Evolutionary conservation across 805 yeast species (phyloP).

Genomic region (Trichomonascus vanleenenianus): DNA sequence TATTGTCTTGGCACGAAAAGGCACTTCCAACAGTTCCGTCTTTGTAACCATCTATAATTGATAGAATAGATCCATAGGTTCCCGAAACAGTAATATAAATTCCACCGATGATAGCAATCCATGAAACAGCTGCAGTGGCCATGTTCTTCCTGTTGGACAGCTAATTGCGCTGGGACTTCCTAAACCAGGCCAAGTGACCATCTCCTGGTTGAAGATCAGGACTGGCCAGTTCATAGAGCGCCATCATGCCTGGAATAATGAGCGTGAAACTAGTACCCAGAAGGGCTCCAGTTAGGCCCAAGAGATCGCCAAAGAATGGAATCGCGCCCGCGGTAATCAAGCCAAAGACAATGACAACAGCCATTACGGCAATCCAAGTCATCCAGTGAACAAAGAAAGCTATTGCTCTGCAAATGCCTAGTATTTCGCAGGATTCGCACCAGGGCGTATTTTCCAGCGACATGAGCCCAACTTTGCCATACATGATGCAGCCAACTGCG

Average conservation of each 20-base stretch:
- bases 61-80: slow-evolving; percentile 1
- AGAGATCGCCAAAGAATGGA: slow-evolving; percentile 5
- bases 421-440: slow-evolving; percentile 5
- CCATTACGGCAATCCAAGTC: slow-evolving; percentile 2
- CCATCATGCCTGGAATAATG: slow-evolving; percentile 3
- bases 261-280: slow-evolving; percentile 6
- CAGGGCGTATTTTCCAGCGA: slow-evolving; percentile 2
- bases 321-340: slow-evolving; percentile 3
- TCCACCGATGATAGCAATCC: slow-evolving; percentile 3
- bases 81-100: slow-evolving; percentile 5
- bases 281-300: slow-evolving; percentile 5
- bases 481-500: slow-evolving; percentile 1
- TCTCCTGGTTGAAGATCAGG: neutral
- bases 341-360: slow-evolving; percentile 1
- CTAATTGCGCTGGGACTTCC: neutral
- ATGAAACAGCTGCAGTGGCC: neutral
- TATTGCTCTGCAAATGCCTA: slow-evolving; percentile 1
- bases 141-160: neutral
- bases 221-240: slow-evolving; percentile 1
- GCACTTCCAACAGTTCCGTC: slow-evolving; percentile 2
- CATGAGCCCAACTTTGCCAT: slow-evolving; percentile 5
- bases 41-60: slow-evolving; percentile 2
- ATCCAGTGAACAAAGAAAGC: slow-evolving; percentile 2
- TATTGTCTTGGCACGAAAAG: slow-evolving; percentile 2
- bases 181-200: neutral